Evolutionary conservation across 306 rosid genomes (phyloP), one percentile per base, ranked within the genome.

Genomic region (Sphenostylis stenocarpa): DNA sequence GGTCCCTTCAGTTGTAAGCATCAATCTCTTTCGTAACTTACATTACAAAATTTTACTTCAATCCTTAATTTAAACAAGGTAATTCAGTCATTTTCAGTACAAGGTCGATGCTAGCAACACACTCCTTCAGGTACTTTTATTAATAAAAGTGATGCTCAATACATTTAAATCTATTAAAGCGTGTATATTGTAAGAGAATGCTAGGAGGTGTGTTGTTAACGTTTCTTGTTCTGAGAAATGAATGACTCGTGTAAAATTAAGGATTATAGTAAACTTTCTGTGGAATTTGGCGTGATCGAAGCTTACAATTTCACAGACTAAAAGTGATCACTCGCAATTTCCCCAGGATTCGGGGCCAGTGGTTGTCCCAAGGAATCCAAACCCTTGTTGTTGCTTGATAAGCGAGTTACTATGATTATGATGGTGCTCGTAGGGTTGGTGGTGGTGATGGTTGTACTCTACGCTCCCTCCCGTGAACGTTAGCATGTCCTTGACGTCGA

Each of bases 271-370:
- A 60, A 60, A 60, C 4, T 15, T 29, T 3, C 15, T 58, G 20
- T 29, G 7, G 24, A 28, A 58, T 6, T 60, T 15, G 21, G 21
- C 26, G 38, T 31, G 67, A 29, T 31, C 14, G 67, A 60, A 23
- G 47, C 68, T 62, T 62, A 62, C 68, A 34, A 62, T 17, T 62
- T 34, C 8, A 9, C 9, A 34, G 68, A 62, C 68, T 9, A 61
- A 62, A 60, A 33, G 68, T 3, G 68, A 7, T 62, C 5, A 62
- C 45, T 31, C 68, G 34, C 68, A 62, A 62, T 84, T 84, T 29
- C 83, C 86, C 96, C 96, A 91, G 3, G 88, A 78, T 33, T 86
- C 89, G 1, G 96, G 83, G 75, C 88, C 85, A 77, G 89, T 41
- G n/a, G 78, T 49, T 26, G 88, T 75, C 72, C 85, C 91, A 31